A percentile compares a stretch with the other conserved stretches of the same genome.
Evolutionary conservation across 106 monocot genomes (phyloP).

Genomic region (Acorus calamus): DNA sequence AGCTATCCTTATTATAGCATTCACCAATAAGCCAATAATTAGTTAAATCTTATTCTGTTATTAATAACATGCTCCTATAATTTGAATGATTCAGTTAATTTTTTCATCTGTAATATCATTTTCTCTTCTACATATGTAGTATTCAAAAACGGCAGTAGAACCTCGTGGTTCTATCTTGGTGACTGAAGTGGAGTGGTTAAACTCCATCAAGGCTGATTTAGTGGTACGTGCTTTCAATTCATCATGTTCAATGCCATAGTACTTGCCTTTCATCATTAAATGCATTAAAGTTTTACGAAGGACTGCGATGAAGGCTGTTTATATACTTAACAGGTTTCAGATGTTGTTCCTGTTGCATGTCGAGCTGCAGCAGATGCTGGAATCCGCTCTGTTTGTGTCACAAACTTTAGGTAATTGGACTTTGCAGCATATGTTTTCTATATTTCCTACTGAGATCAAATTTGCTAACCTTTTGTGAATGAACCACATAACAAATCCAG

Average conservation of each 20-base stretch:
- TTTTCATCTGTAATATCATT: neutral
- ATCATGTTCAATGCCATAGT: no score
- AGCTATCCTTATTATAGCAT: no score
- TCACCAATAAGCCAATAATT: no score
- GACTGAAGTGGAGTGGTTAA: conserved; percentile 82
- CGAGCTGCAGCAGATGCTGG: conserved; percentile 90
- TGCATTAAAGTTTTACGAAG: no score
- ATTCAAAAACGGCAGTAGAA: conserved; percentile 75
- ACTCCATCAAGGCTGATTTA: conserved; percentile 83
- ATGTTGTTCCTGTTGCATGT: conserved; percentile 94
- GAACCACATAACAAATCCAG: no score
- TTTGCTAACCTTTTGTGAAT: no score
- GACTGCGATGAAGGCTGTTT: neutral
- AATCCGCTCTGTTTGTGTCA: conserved; percentile 87
- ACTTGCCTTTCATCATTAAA: no score
- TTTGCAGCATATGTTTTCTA: no score
- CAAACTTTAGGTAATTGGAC: conserved; percentile 72
- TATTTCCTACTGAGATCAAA: no score
- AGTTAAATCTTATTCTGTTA: no score
- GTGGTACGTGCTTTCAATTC: conserved; percentile 41
- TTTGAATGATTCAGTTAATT: no score
- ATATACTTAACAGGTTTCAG: conserved; percentile 55
- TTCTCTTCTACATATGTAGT: conserved; percentile 32
- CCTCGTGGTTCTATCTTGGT: conserved; percentile 70
- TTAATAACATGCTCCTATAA: no score